Evolutionary conservation across 1,284 basidiomycete genomes (phyloP).

Genomic region (Cutaneotrichosporon sp.): DNA sequence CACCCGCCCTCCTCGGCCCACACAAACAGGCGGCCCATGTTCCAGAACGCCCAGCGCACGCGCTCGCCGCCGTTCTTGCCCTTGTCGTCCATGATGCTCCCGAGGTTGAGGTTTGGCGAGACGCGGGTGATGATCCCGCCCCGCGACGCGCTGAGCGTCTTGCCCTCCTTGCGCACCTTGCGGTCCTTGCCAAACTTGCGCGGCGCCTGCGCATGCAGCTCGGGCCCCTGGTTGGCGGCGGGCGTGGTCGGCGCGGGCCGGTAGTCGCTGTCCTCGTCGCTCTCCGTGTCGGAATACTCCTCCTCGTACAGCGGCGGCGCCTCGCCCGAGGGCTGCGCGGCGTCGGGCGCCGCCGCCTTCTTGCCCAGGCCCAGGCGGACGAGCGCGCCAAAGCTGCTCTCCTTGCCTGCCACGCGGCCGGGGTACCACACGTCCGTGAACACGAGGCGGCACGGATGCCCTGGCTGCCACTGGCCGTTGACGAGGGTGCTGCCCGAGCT

Average conservation of each 20-base stretch:
- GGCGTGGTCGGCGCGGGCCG: not conserved
- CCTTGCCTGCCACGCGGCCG: conserved; percentile 31
- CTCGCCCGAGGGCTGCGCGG: not conserved
- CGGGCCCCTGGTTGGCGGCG: not conserved
- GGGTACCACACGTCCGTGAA: conserved; percentile 49
- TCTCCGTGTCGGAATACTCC: conserved; percentile 22
- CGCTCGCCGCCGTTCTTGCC: conserved; percentile 71
- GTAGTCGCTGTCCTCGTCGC: conserved; percentile 15
- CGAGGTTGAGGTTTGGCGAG: conserved; percentile 58
- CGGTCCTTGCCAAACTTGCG: conserved; percentile 9
- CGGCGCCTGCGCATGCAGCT: conserved; percentile 1
- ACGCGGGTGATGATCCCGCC: conserved; percentile 28
- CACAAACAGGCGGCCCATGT: conserved; percentile 72
- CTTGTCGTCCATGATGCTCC: conserved; percentile 63
- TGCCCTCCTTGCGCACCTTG: conserved; percentile 17
- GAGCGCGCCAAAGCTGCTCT: conserved; percentile 39
- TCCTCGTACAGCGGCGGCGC: conserved; percentile 21
- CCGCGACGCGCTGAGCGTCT: conserved; percentile 16
- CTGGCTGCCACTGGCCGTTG: conserved; percentile 47
- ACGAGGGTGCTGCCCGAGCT: conserved; percentile 40
- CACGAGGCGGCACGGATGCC: conserved; percentile 35
- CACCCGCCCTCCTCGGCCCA: conserved; percentile 73
- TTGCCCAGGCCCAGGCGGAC: conserved; percentile 25
- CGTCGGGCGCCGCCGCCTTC: conserved; percentile 2
- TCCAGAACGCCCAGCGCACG: conserved; percentile 78